Evolutionary conservation across 768 basidiomycete species (phyloP), one percentile per base, ranked within the genome.

Genomic region (Suillus weaverae): DNA sequence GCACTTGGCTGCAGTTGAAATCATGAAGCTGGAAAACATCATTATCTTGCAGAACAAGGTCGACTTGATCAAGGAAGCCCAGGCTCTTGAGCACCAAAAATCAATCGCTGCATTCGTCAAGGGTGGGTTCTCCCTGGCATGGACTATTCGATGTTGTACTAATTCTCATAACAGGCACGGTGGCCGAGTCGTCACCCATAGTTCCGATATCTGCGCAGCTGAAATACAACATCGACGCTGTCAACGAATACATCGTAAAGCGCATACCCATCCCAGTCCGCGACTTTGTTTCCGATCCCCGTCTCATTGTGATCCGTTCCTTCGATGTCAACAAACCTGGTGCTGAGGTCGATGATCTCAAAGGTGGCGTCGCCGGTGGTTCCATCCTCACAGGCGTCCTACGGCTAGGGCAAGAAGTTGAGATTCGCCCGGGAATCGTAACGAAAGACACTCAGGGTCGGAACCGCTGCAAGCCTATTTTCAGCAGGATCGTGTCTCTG

Each of bases 241-340:
- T 99, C 57, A 97, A 97, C 80, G 96, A 98, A 72, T 98, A 97
- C 81, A 97, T 99, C 76, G 95, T 95, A 69, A 96, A 94, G 76
- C 88, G 92, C 60, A 98, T 99, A 71, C 95, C 97, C 20, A 92
- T 99, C 57, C 97, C 97, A 54, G 80, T 89, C 41, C 93, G 97
- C 64, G 92, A 99, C 82, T 99, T 99, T 78, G 84, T 88, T 39
- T 90, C 94, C 35, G 89, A 92, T 67, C 95, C 97, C 0, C 89
- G 90, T 39, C 89, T 99, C 69, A 99, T 99, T 75, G 96, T 99
- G 76, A 99, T 99, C 78, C 94, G 97, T 69, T 97, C 95, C 22
- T 99, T 99, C 80, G 97, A 99, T 76, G 97, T 99, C 76, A 99
- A 99, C 85, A 98, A 97, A 78, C 97, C 97, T 13, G 97, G 97